Evolutionary conservation across 805 yeast species (phyloP), one percentile per base, ranked within the genome.

Genomic region (Pichia gijzeniarum): DNA sequence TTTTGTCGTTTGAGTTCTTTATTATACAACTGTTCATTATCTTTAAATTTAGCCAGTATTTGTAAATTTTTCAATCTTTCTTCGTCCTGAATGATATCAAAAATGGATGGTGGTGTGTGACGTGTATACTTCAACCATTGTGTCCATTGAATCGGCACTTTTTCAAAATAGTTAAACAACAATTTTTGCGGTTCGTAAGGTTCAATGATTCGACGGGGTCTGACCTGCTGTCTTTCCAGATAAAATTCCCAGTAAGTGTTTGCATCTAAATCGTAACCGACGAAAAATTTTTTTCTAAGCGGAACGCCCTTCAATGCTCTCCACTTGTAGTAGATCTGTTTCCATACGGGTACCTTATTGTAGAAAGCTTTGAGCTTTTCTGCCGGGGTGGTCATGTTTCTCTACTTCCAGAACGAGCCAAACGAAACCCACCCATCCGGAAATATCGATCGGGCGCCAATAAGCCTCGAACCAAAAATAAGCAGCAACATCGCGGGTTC

Each of bases 161-260:
- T 76, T 6, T 69, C 60, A 52, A 77, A 79, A 51, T 82, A 81
- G 50, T 81, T 84, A 6, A 74, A 76, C 38, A 76, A 70, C 56
- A 73, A 75, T 4, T 69, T 59, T 45, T 70, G 69, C 37, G 70
- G 68, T 33, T 65, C 62, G 35, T 64, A 59, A 12, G 87, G 85
- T 46, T 81, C 79, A 44, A 81, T 72, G 44, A 82, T 77, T 38
- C 95, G 63, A 40, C 95, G 66, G 48, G 81, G 69, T 47, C 80
- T 62, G 21, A 62, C 66, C 14, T 46, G 41, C 13, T 25, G 19
- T 10, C 59, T 57, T 48, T 77, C 79, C 21, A 75, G 67, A 42
- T 72, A 70, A 62, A 82, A 80, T 60, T 86, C 95, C 95, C 95
- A 86, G 65, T 82, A 86, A 2, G 91, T 79, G 60, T 86, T 86